These are phyloP conservation scores for Aspergillus mulundensis DNA, from an alignment of 495 filamentous ascomycete species.

Conservation along the genomic window DNA sequence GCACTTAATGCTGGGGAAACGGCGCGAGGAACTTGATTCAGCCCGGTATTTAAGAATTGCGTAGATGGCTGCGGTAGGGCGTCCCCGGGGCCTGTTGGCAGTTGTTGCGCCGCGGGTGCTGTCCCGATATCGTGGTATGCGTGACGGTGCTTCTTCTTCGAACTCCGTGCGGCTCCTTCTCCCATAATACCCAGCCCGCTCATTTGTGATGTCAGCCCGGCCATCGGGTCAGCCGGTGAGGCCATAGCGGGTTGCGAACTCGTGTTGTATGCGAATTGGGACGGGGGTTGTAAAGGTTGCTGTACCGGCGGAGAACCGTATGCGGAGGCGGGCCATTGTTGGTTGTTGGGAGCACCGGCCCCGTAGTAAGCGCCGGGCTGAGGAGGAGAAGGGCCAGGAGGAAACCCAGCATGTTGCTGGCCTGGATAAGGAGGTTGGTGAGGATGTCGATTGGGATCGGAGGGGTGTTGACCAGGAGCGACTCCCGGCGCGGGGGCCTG, in stretches of 20 bases:
- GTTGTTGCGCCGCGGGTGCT: conserved; percentile 48
- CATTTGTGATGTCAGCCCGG: conserved; percentile 80
- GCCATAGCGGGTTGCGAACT: conserved; percentile 30
- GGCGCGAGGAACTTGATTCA: conserved; percentile 45
- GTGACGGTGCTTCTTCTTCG: conserved; percentile 92
- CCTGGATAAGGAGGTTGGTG: conserved; percentile 54
- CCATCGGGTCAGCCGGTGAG: conserved; percentile 41
- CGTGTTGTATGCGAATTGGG: conserved; percentile 32
- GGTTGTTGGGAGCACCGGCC: conserved; percentile 28
- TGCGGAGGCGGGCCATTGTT: conserved; percentile 34
- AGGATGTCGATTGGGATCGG: conserved; percentile 52
- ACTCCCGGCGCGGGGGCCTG: conserved; percentile 58
- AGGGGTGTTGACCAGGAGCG: conserved; percentile 58
- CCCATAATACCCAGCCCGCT: conserved; percentile 67
- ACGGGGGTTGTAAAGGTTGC: conserved; percentile 20
- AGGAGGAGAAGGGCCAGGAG: conserved; percentile 56
- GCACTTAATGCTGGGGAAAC: conserved; percentile 45
- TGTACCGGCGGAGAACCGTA: conserved; percentile 41
- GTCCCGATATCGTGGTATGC: conserved; percentile 79
- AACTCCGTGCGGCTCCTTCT: conserved; percentile 54
- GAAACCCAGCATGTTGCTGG: conserved; percentile 31
- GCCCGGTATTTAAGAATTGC: conserved; percentile 69
- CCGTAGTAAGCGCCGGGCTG: conserved; percentile 52
- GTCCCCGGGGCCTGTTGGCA: conserved; percentile 64
- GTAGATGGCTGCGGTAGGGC: conserved; percentile 47